Percentiles rank a stretch among this genome's conserved stretches.
Conservation (phyloP, 306 rosid genomes). For the Vicia faba region DNA sequence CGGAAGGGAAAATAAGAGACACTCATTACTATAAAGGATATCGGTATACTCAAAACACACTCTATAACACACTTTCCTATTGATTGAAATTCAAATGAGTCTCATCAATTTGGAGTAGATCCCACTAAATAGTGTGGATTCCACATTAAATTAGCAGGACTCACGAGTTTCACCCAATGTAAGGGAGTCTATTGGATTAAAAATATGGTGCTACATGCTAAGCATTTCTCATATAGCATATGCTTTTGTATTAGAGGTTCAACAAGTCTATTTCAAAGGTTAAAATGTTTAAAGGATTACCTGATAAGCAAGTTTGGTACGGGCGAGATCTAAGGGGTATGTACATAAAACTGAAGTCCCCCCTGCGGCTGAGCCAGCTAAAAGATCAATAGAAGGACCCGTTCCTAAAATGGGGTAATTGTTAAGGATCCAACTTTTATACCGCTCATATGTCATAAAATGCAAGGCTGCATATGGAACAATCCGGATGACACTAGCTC, state of each 20-base stretch:
- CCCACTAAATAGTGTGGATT: neutral
- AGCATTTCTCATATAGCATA: neutral
- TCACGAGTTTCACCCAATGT: neutral
- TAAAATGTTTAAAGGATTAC: constrained; percentile 43
- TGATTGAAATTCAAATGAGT: neutral
- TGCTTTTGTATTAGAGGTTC: neutral
- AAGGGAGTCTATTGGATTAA: neutral
- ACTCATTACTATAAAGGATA: neutral
- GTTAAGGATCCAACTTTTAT: constrained; percentile 77
- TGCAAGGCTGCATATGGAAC: constrained; percentile 96
- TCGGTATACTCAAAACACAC: neutral
- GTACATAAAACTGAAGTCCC: constrained; percentile 92
- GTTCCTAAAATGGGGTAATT: constrained; percentile 69
- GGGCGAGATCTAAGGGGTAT: constrained; percentile 95
- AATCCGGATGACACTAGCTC: constrained; percentile 88
- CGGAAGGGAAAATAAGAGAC: neutral
- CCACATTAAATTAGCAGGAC: neutral
- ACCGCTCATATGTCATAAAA: constrained; percentile 95
- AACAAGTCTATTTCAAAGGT: constrained; percentile 35
- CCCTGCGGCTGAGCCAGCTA: constrained; percentile 97
- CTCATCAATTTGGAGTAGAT: neutral
- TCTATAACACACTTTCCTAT: neutral
- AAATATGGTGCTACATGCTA: neutral
- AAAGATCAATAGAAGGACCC: constrained; percentile 87
- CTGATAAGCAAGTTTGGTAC: constrained; percentile 98